Percentiles rank a stretch among this genome's conserved stretches.
These are phyloP conservation scores for Ichthyophthirius multifiliis DNA, from an alignment of 169 alveolate species.

Conservation along the genomic window DNA sequence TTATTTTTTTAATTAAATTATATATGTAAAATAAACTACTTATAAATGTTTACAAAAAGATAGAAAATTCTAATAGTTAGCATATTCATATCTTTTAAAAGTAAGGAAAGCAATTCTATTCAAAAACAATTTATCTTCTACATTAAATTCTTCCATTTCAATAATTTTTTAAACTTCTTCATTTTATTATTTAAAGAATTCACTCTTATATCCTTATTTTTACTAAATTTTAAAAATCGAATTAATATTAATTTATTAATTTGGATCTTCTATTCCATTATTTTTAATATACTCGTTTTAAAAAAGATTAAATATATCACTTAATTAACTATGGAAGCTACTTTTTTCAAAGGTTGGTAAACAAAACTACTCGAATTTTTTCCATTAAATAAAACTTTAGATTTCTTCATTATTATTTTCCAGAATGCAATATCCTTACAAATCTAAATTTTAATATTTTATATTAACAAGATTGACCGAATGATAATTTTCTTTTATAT, in stretches of 20 bases:
- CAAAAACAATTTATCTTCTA: slow-evolving; percentile 37
- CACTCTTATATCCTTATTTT: background rate
- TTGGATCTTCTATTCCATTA: background rate
- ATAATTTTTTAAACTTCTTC: background rate
- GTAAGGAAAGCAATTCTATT: slow-evolving; percentile 33
- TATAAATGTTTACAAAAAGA: background rate
- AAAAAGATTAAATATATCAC: background rate
- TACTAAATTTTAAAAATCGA: background rate
- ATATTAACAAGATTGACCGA: background rate
- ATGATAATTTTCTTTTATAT: background rate
- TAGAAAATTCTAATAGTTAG: background rate
- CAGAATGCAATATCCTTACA: background rate
- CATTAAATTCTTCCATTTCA: slow-evolving; percentile 12
- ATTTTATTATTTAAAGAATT: background rate
- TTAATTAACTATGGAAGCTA: background rate
- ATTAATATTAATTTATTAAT: background rate
- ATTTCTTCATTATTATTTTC: background rate
- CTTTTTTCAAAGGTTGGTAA: slow-evolving; percentile 7
- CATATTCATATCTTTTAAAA: slow-evolving; percentile 10
- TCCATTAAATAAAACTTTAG: background rate
- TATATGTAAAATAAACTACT: too few relatives aligned
- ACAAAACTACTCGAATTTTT: slow-evolving; percentile 7
- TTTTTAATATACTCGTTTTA: background rate
- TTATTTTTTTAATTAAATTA: background rate
- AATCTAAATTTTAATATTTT: background rate